Conservation (phyloP, 257 asterid genomes). For the Nicotiana tomentosiformis region DNA sequence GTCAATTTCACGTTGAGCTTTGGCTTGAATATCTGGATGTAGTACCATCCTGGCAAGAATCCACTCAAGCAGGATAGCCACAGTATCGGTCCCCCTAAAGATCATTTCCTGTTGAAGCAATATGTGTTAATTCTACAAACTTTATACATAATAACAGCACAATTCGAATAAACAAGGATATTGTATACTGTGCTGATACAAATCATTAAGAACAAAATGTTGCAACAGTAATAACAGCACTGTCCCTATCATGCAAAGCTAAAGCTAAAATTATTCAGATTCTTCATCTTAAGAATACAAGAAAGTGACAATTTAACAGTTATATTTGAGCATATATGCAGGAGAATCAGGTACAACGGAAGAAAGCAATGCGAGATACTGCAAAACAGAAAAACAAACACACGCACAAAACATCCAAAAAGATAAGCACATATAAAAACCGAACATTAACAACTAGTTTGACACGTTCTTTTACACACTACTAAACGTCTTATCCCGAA, state of each 20-base stretch:
- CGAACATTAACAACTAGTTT: neutral
- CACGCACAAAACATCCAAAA: neutral
- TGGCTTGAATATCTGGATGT: conserved; percentile 67
- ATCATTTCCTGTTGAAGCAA: conserved; percentile 58
- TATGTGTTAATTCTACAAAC: neutral
- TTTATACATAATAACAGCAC: neutral
- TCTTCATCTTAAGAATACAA: conserved; percentile 28
- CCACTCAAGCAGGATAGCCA: conserved; percentile 80
- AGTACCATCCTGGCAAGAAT: conserved; percentile 82
- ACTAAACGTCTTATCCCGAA: neutral
- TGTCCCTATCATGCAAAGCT: conserved; percentile 23
- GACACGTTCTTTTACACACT: neutral
- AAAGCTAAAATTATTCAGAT: conserved; percentile 41
- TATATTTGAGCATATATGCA: neutral
- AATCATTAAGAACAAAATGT: no score
- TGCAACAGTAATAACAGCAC: neutral
- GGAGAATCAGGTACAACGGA: neutral
- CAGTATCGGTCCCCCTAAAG: conserved; percentile 78
- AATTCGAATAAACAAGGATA: neutral
- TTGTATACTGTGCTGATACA: no score
- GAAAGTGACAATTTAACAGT: conserved; percentile 15
- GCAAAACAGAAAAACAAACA: neutral
- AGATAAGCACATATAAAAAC: neutral
- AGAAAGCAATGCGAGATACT: neutral
- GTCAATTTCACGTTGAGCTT: conserved; percentile 57